Conservation (phyloP, 2,329 filamentous ascomycete genomes). For the Fusarium sulawesiense region DNA sequence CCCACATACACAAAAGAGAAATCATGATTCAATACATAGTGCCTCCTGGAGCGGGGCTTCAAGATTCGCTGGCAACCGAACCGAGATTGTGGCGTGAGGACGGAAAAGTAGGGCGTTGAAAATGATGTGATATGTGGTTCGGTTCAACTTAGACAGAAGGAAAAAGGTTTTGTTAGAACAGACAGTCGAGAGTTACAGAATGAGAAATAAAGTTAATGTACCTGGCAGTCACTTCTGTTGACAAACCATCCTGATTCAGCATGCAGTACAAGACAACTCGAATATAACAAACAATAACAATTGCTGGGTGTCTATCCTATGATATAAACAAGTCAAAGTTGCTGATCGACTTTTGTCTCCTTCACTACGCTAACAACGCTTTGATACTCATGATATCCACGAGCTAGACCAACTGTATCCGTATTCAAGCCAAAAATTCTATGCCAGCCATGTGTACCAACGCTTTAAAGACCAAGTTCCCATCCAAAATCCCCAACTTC, state of each 20-base stretch:
- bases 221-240: not conserved
- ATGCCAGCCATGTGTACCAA: conserved; percentile 6
- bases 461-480: not conserved
- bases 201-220: not conserved
- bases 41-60: not conserved
- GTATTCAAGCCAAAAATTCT: conserved; percentile 15
- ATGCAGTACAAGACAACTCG: not conserved
- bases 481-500: conserved; percentile 27
- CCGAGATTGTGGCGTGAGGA: conserved; percentile 11
- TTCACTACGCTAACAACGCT: not conserved
- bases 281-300: not conserved
- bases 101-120: not conserved
- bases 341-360: not conserved
- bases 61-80: not conserved
- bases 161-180: not conserved
- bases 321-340: not conserved
- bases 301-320: not conserved
- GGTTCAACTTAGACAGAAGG: not conserved
- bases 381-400: not conserved
- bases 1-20: conserved; percentile 4
- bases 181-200: not conserved
- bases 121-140: conserved; percentile 5
- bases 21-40: conserved; percentile 7
- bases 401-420: not conserved
- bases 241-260: not conserved